Percentiles rank a stretch among this genome's conserved stretches.
phyloP scores from a whole-genome alignment of 305 asterid species.

The Nicotiana rustica region DNA sequence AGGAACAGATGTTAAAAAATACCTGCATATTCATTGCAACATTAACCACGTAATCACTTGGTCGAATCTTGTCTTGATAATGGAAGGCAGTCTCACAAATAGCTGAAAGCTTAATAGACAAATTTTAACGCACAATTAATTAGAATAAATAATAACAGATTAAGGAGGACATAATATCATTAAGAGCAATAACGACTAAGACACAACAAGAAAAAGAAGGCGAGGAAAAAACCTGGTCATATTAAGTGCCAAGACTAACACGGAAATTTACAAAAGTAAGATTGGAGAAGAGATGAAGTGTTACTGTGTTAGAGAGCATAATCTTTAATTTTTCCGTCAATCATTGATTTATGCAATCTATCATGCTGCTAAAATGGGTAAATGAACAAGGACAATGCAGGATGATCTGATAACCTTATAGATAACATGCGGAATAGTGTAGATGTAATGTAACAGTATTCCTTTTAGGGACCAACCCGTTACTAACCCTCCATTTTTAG shows the following conservation, averaged over 20 bases:
- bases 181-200: slow-evolving; percentile 32
- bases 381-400: neutral
- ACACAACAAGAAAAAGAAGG: slow-evolving; percentile 4
- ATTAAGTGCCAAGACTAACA: slow-evolving; percentile 9
- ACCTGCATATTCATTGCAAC: slow-evolving; percentile 87
- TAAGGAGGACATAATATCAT: slow-evolving; percentile 34
- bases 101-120: slow-evolving; percentile 83
- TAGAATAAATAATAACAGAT: slow-evolving; percentile 36
- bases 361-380: slow-evolving; percentile 1
- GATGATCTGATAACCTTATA: neutral
- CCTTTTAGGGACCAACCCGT: neutral
- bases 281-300: neutral
- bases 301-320: neutral
- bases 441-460: neutral
- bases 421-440: neutral
- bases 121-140: slow-evolving; percentile 19
- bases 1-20: slow-evolving; percentile 35
- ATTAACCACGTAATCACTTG: slow-evolving; percentile 77
- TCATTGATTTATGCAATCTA: neutral
- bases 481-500: neutral
- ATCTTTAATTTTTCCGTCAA: neutral
- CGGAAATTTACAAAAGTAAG: neutral
- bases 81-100: slow-evolving; percentile 89
- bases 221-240: slow-evolving; percentile 16
- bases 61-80: slow-evolving; percentile 89